A percentile compares a stretch with the other conserved stretches of the same genome.
Conservation (phyloP, 768 basidiomycete genomes). For the Auriscalpium microsporum region DNA sequence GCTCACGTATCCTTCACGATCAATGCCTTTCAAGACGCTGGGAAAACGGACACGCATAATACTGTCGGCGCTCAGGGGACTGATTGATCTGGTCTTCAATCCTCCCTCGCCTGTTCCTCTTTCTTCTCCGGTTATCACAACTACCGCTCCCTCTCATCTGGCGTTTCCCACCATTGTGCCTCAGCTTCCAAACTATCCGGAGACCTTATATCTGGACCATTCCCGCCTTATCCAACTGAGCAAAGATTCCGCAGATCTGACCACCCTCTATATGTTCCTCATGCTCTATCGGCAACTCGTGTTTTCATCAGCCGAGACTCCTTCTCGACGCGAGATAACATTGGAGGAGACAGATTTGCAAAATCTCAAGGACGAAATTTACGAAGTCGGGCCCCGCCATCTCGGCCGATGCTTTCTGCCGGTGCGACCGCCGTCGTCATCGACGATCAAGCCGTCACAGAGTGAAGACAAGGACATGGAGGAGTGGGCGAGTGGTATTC, state of each 20-base stretch:
- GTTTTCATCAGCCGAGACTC: slow-evolving; percentile 28
- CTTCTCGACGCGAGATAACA: slow-evolving; percentile 26
- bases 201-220: slow-evolving; percentile 76
- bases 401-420: slow-evolving; percentile 51
- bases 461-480: slow-evolving; percentile 33
- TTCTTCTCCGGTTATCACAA: slow-evolving; percentile 23
- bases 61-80: slow-evolving; percentile 37
- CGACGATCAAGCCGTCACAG: slow-evolving; percentile 9
- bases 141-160: slow-evolving; percentile 21
- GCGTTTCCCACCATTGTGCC: slow-evolving; percentile 20
- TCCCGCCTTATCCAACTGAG: slow-evolving; percentile 57
- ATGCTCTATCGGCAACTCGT: slow-evolving; percentile 73
- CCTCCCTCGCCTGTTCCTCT: slow-evolving; percentile 34
- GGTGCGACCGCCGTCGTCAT: not conserved
- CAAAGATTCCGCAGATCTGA: slow-evolving; percentile 66
- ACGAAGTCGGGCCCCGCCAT: slow-evolving; percentile 54
- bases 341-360: slow-evolving; percentile 46
- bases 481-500: slow-evolving; percentile 33
- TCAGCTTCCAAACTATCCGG: slow-evolving; percentile 47
- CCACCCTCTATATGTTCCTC: slow-evolving; percentile 71
- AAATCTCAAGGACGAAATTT: slow-evolving; percentile 65
- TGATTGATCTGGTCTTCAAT: slow-evolving; percentile 59
- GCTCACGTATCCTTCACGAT: slow-evolving; percentile 30
- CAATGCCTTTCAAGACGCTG: slow-evolving; percentile 28
- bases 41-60: slow-evolving; percentile 13